Conservation (phyloP, 1,139 yeast species). For the Williopsis jadinii region DNA sequence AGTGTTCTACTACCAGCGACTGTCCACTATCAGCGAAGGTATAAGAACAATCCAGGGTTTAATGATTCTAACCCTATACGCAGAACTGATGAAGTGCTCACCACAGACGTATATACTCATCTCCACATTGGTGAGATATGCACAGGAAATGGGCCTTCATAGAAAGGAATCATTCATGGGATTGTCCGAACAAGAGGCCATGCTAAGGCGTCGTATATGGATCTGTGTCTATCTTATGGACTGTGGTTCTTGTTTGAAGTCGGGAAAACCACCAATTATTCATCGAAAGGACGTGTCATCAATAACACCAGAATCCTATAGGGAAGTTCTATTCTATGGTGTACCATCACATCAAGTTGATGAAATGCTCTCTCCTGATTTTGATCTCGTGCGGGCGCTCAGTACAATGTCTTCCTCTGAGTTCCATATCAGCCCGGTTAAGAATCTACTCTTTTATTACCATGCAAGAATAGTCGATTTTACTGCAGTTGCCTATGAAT, state of each 20-base stretch:
- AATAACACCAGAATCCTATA: conserved; percentile 5
- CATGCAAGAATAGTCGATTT: conserved; percentile 7
- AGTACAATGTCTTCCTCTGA: conserved; percentile 1
- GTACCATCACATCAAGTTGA: neutral
- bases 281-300: conserved; percentile 43
- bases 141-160: conserved; percentile 63
- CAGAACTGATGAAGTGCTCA: conserved; percentile 40
- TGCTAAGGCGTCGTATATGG: conserved; percentile 41
- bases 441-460: conserved; percentile 2
- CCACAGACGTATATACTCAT: conserved; percentile 39
- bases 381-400: conserved; percentile 2
- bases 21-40: conserved; percentile 45
- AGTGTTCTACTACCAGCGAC: conserved; percentile 40
- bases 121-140: conserved; percentile 49
- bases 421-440: neutral
- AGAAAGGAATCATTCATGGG: conserved; percentile 42
- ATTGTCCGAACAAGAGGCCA: conserved; percentile 32
- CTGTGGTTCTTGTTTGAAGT: conserved; percentile 44
- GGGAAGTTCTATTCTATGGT: conserved; percentile 5
- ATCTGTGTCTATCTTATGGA: conserved; percentile 51
- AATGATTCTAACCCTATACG: conserved; percentile 36
- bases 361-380: conserved; percentile 4
- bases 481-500: conserved; percentile 18
- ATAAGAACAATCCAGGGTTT: conserved; percentile 43
- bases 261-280: conserved; percentile 56